Percentiles rank a stretch among this genome's conserved stretches.
Evolutionary conservation across 2,329 filamentous ascomycete species (phyloP).

Genomic region (Dothistroma septosporum): DNA sequence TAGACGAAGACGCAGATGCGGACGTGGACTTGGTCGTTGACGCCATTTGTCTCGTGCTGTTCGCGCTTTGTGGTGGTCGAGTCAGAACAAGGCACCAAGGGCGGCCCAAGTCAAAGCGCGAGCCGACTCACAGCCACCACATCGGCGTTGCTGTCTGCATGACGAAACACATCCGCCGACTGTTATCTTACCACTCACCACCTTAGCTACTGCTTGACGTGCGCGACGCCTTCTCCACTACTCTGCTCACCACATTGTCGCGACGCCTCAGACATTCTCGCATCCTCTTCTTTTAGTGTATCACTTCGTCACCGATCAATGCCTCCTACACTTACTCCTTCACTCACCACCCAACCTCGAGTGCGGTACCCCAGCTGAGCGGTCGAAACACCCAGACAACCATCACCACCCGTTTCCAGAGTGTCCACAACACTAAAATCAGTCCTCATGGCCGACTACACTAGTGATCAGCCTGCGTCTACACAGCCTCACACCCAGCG

Average conservation of each 20-base stretch:
- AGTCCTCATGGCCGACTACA: conserved; percentile 18
- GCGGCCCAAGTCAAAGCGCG: background rate
- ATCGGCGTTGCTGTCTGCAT: background rate
- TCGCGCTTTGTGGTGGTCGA: conserved; percentile 9
- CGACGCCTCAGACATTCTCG: background rate
- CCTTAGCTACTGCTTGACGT: background rate
- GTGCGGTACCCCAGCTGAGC: conserved; percentile 22
- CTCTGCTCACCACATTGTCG: background rate
- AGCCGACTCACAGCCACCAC: background rate
- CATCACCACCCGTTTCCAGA: conserved; percentile 4
- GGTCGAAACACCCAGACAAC: conserved; percentile 9
- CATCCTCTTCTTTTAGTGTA: background rate
- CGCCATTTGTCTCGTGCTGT: conserved; percentile 8
- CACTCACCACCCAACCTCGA: conserved; percentile 18
- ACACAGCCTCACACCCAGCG: conserved; percentile 19
- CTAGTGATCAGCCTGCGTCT: conserved; percentile 17
- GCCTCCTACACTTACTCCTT: background rate
- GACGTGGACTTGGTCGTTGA: background rate
- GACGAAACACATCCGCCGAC: background rate
- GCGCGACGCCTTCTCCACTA: background rate
- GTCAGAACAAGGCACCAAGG: background rate
- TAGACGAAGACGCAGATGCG: too few relatives aligned
- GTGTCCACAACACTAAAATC: conserved; percentile 8
- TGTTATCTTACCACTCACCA: background rate
- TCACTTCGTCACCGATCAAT: background rate